Base-by-base conservation (phyloP, 192 early-diverging fungal species). In the Entomortierella beljakovae region DNA sequence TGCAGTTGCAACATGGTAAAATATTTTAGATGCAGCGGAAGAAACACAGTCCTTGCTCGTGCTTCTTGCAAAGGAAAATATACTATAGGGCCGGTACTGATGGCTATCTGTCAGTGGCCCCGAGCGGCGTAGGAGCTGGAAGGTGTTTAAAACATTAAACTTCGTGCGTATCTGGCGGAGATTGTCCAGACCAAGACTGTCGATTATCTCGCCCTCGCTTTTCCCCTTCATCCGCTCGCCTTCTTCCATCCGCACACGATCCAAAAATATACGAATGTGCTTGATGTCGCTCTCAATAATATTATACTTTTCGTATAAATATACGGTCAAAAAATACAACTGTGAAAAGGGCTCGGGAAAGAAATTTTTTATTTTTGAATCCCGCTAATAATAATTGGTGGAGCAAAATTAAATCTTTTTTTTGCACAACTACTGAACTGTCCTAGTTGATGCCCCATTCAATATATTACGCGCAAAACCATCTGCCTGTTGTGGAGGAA, bases 151-250 rank as follows among this genome's bases (percentile, higher is more conserved):
- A 34, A 10, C 2, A 20, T 57, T 2, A 26, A 37, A 57, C 33
- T 57, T 57, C 34, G 56, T 35, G 31, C 56, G 28, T 28, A 57
- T 6, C 16, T 57, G 56, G 16, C 56, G 56, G 18, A 57, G 22
- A 20, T 33, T 11, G 28, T 33, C 56, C 32, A 37, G 20, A 20
- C 56, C 56, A 33, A 57, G 20, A 33, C 20, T 33, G n/a, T 37
- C 37, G 33, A 20, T 15, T 9, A 34, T 34, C 37, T 31, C 22
- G 32, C 20, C 2, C 15, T 34, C 32, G 15, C 11, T 35, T 13
- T 37, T 57, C 22, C 37, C n/a, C 56, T 11, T 34, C 56, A 57
- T 57, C 29, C 20, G n/a, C 56, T 57, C 33, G 32, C 32, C 56
- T 20, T 57, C 33, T 34, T 9, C 20, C 15, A 57, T 13, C 8